Evolutionary conservation across 441 rosid genomes (phyloP).

Genomic region (Melastoma candidum): DNA sequence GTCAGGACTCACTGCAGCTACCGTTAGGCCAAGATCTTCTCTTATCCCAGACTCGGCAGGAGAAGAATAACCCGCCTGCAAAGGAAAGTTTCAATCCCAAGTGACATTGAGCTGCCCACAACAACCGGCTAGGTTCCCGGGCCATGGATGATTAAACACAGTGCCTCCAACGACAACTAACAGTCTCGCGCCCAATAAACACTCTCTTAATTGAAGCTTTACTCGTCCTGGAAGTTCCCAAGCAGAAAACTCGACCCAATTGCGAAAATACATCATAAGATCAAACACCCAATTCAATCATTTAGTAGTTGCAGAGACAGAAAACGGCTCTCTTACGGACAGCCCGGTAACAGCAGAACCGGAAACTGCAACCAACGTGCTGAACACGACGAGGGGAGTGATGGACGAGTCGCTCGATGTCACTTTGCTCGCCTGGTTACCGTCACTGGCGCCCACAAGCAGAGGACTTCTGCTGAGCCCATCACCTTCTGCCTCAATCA

Average conservation of each 20-base stretch:
- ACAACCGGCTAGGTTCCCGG: not conserved
- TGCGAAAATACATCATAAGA: too few relatives aligned
- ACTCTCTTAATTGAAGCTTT: too few relatives aligned
- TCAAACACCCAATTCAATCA: too few relatives aligned
- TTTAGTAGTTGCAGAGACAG: not conserved
- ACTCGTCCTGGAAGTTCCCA: not conserved
- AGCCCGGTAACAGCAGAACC: slow-evolving; percentile 15
- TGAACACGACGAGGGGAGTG: slow-evolving; percentile 16
- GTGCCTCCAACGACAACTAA: too few relatives aligned
- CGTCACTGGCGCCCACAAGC: not conserved
- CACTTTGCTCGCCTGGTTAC: not conserved
- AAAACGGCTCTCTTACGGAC: slow-evolving; percentile 12
- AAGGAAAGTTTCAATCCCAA: not conserved
- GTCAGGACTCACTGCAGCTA: slow-evolving; percentile 16
- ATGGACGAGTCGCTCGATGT: not conserved
- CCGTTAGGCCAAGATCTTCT: slow-evolving; percentile 23
- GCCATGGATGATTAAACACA: not conserved
- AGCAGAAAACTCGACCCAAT: too few relatives aligned
- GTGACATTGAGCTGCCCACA: not conserved
- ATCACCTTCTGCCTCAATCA: too few relatives aligned
- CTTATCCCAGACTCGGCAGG: slow-evolving; percentile 24
- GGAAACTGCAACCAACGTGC: slow-evolving; percentile 17
- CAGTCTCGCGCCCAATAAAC: not conserved
- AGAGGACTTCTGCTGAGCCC: not conserved
- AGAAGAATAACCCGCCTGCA: slow-evolving; percentile 21